Percentiles rank a stretch among this genome's conserved stretches.
Conservation (phyloP, 1,284 basidiomycete genomes). For the Retiboletus flavoniger region DNA sequence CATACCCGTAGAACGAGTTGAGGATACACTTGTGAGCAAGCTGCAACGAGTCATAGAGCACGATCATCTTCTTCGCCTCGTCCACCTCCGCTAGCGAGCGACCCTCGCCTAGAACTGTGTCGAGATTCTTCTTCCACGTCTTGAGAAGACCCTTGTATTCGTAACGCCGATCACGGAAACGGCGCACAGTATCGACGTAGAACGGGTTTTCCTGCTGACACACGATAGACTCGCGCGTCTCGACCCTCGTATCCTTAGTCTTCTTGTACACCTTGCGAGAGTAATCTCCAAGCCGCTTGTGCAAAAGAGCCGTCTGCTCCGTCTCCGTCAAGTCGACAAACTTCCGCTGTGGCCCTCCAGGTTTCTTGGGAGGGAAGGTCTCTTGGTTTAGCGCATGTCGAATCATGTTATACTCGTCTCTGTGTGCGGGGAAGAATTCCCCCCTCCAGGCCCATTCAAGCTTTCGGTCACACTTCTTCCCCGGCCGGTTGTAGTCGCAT, state of each 20-base stretch:
- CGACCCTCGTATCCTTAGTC: constrained; percentile 98
- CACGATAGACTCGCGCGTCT: constrained; percentile 92
- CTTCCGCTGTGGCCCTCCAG: constrained; percentile 72
- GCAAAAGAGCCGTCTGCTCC: constrained; percentile 90
- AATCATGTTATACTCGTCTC: constrained; percentile 99
- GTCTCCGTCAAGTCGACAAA: constrained; percentile 84
- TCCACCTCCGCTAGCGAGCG: constrained; percentile 83
- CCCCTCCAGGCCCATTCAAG: constrained; percentile 99
- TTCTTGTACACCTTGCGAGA: constrained; percentile 99
- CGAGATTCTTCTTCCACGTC: constrained; percentile 99
- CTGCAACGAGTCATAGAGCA: constrained; percentile 99
- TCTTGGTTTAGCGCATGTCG: constrained; percentile 96
- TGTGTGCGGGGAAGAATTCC: constrained; percentile 96
- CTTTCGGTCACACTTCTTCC: constrained; percentile 91
- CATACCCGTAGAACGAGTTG: constrained; percentile 99
- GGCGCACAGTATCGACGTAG: constrained; percentile 98
- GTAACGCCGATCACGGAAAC: constrained; percentile 97
- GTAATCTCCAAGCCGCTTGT: constrained; percentile 98
- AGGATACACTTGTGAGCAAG: constrained; percentile 99
- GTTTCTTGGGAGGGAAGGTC: constrained; percentile 80
- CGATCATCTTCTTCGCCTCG: constrained; percentile 99
- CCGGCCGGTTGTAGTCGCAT: constrained; percentile 97
- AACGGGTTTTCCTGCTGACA: constrained; percentile 99
- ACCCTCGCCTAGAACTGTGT: constrained; percentile 66
- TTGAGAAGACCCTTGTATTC: constrained; percentile 99